phyloP scores from a whole-genome alignment of 352 stramenopile genomes.

The Salisapilia sapeloensis region DNA sequence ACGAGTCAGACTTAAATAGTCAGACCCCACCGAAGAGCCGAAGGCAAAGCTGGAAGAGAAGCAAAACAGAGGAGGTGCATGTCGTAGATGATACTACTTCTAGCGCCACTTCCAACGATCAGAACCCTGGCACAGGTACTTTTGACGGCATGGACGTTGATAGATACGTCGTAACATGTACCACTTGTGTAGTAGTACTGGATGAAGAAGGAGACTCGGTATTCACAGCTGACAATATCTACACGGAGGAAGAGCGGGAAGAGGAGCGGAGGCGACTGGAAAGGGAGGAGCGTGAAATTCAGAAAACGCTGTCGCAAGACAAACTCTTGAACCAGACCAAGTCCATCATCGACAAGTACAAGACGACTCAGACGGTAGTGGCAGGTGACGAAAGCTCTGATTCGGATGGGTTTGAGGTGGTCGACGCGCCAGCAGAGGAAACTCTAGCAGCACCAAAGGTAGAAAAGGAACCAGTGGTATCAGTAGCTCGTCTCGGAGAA shows the following conservation, averaged over 20 bases:
- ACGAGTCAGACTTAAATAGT: conserved; percentile 1
- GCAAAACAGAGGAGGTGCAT: not conserved
- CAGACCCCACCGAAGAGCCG: conserved; percentile 2
- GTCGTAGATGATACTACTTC: not conserved
- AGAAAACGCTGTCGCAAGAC: conserved; percentile 25
- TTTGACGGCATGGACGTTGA: too few relatives aligned
- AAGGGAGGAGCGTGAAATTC: conserved; percentile 35
- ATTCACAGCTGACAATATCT: conserved; percentile 17
- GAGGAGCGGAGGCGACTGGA: conserved; percentile 12
- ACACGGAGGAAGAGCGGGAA: conserved; percentile 19
- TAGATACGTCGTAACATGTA: too few relatives aligned
- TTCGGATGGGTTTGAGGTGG: conserved; percentile 13
- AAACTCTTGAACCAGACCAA: conserved; percentile 37
- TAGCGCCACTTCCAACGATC: too few relatives aligned
- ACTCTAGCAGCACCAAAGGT: not conserved
- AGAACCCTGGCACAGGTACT: too few relatives aligned
- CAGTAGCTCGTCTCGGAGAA: not conserved
- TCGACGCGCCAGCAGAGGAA: conserved; percentile 2
- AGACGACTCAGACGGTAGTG: too few relatives aligned
- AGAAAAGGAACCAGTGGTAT: not conserved
- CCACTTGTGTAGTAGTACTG: conserved; percentile 4
- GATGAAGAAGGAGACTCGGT: conserved; percentile 13
- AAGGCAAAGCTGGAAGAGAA: not conserved
- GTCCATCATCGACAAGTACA: too few relatives aligned
- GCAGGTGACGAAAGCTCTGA: too few relatives aligned